Base-by-base conservation (phyloP, 2,329 filamentous ascomycete species). In the Fusarium lyarnte region DNA sequence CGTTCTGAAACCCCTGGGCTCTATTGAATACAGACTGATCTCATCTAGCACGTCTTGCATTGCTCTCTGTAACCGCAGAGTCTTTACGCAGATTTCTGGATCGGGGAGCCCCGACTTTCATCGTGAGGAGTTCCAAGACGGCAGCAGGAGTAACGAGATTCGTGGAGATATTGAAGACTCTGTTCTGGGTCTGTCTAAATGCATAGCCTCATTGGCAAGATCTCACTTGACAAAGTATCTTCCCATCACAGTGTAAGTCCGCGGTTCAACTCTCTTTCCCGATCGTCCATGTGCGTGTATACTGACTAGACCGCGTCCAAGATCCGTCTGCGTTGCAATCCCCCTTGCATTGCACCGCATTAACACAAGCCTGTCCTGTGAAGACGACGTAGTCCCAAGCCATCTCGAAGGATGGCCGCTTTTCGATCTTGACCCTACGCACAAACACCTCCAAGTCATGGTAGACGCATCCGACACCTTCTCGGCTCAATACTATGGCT, bases 371-470 rank as follows among this genome's bases (percentile, higher is more conserved):
- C 5, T 49, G 1, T 23, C 8, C 8, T 19, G 2, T 8, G 16
- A 49, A 5, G 16, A 19, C 11, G 29, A 33, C 0, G 0, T 8
- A 10, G 8, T 10, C 6, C 11, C 46, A 4, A 19, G 11, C 2
- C 46, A 10, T 49, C 3, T 19, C 1, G 10, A 7, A 14, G 16
- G 6, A 0, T 49, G 46, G 46, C 29, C 11, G 0, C 4, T 3
- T 5, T 4, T 49, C 2, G 9, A 11, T 5, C 4, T 33, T 1
- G 11, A 49, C 2, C n/a, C 21, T 0, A 4, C 1, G 0, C 29
- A 49, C 3, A 23, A 10, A 23, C 58, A 31, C 5, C 47, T 60
- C 7, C 31, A 45, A 13, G 29, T 31, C 13, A 7, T 60, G 12
- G 3, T 9, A 38, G 31, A 45, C 6, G 49, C 58, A 17, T 2